Base-by-base conservation (phyloP, 1,139 yeast species). In the Diutina ranongensis region DNA sequence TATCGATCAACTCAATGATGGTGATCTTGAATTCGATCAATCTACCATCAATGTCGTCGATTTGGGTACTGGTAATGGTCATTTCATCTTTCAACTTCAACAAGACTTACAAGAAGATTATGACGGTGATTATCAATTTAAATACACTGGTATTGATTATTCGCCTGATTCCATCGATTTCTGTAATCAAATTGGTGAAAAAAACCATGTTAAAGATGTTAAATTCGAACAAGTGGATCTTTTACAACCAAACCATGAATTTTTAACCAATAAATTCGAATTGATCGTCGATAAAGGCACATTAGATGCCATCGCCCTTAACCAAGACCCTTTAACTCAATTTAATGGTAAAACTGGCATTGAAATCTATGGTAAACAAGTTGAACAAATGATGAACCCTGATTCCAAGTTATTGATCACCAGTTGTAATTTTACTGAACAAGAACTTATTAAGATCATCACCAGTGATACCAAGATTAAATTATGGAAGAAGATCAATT, bases 1-100 rank as follows among this genome's bases (percentile, higher is more conserved):
- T 18, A 50, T 64, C 7, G 57, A 58, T 25, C 61, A 64, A 44
- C 45, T 69, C 28, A 61, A 63, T 38, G 48, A 65, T 18, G 72
- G 69, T 1, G 57, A 58, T 3, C 59, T 68, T 12, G 66, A 58
- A 2, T 38, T 38, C 10, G 10, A 15, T 13, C 19, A 22, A 7
- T n/a, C 13, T 15, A 18, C 15, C 10, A 18, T 38, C 12, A 3
- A 13, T 13, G 70, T 87, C 46, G 62, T 88, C 21, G 98, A 92
- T 62, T 64, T 92, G 42, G 99, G 99, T 1, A 88, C 97, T 0
- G 99, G 98, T 1, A 92, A 92, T 60, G 98, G 98, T 0, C 96
- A 88, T 59, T 65, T 92, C 42, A 60, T 92, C 41, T 85, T 89
- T 55, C 75, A 80, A 47, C 58, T 92, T 44, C 58, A 61, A 45